Conservation (phyloP, 805 yeast genomes). For the Wickerhamiella slavikovae region DNA sequence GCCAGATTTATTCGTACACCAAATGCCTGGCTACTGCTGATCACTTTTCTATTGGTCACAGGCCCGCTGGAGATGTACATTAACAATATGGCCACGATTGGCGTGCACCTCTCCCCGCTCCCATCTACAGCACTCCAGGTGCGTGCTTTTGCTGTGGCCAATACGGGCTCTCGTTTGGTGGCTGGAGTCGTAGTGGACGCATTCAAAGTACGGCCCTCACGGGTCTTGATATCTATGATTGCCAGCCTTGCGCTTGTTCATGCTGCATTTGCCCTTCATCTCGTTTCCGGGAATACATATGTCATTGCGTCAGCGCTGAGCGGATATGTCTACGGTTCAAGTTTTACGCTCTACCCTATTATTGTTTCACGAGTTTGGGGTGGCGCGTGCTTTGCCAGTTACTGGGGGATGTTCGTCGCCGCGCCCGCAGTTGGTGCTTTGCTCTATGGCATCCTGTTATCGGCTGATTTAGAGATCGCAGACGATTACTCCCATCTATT, state of each 20-base stretch:
- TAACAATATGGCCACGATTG: slow-evolving; percentile 61
- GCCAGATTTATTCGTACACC: slow-evolving; percentile 10
- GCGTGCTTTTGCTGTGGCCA: slow-evolving; percentile 38
- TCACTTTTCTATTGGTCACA: slow-evolving; percentile 41
- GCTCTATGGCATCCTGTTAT: slow-evolving; percentile 48
- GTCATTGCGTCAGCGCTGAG: slow-evolving; percentile 25
- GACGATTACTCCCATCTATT: slow-evolving; percentile 3
- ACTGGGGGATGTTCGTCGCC: slow-evolving; percentile 77
- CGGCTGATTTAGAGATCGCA: slow-evolving; percentile 31
- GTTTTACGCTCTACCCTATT: slow-evolving; percentile 75
- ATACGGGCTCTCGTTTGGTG: slow-evolving; percentile 47
- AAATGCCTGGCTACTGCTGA: slow-evolving; percentile 34
- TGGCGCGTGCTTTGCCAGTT: slow-evolving; percentile 66
- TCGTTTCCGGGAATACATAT: slow-evolving; percentile 11
- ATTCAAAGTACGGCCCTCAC: slow-evolving; percentile 17
- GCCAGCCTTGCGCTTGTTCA: slow-evolving; percentile 22
- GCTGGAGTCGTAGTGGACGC: slow-evolving; percentile 55
- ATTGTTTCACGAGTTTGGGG: slow-evolving; percentile 76
- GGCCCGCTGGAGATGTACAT: slow-evolving; percentile 79
- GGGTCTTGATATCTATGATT: slow-evolving; percentile 15
- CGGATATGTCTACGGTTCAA: slow-evolving; percentile 63
- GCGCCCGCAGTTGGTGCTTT: slow-evolving; percentile 77
- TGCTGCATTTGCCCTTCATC: slow-evolving; percentile 10
- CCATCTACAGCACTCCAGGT: slow-evolving; percentile 22
- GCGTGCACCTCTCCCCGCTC: slow-evolving; percentile 21